phyloP scores from a whole-genome alignment of 2,329 filamentous ascomycete genomes.

The Trichoderma oligosporum region DNA sequence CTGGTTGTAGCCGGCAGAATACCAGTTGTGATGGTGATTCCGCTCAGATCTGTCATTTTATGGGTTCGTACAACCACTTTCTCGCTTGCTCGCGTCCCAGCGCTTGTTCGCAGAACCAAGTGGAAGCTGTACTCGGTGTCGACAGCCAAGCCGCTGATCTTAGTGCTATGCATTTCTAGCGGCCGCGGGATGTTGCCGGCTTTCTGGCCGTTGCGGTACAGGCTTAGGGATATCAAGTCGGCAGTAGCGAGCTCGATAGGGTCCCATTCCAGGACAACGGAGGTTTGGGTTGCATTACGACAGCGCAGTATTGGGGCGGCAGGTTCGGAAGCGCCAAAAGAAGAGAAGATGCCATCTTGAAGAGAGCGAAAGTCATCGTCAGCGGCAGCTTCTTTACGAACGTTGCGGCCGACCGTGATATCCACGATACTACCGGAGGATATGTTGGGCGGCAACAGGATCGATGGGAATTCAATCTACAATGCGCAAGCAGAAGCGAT shows the following conservation, averaged over 20 bases:
- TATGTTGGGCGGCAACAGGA: conserved; percentile 92
- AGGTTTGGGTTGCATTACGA: conserved; percentile 97
- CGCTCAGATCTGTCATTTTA: conserved; percentile 96
- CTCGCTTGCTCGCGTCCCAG: conserved; percentile 81
- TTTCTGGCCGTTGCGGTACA: conserved; percentile 96
- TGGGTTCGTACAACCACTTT: conserved; percentile 85
- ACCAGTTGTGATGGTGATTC: conserved; percentile 90
- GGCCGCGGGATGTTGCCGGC: conserved; percentile 90
- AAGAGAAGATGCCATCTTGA: conserved; percentile 82
- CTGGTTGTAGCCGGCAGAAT: conserved; percentile 70
- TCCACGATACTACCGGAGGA: conserved; percentile 96
- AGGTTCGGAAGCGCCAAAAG: conserved; percentile 80
- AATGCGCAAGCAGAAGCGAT: conserved; percentile 16
- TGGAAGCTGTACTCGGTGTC: conserved; percentile 96
- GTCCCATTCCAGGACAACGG: conserved; percentile 96
- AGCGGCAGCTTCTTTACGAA: conserved; percentile 68
- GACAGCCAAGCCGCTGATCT: conserved; percentile 93
- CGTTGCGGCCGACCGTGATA: conserved; percentile 89
- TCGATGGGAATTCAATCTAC: conserved; percentile 97
- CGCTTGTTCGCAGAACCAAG: conserved; percentile 82
- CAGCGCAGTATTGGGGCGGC: conserved; percentile 76
- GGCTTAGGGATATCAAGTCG: conserved; percentile 79
- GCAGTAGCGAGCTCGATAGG: conserved; percentile 89
- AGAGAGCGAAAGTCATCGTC: conserved; percentile 74
- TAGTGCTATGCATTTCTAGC: conserved; percentile 84